Evolutionary conservation across 2,329 filamentous ascomycete species (phyloP).

Genomic region (Aspergillus udagawae): DNA sequence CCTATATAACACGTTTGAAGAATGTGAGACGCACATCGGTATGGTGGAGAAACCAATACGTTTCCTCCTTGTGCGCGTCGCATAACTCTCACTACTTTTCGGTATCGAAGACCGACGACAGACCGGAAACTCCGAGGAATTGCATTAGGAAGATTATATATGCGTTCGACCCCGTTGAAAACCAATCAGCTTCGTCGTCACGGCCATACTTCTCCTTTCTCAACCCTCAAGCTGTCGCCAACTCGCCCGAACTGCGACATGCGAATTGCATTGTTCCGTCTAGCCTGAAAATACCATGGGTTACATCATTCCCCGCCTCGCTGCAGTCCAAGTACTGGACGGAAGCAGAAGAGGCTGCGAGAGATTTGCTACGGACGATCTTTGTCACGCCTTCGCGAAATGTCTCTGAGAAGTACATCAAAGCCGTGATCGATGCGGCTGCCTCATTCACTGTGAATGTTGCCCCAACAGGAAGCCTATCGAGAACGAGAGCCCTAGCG

Average conservation of each 20-base stretch:
- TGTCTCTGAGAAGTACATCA: background rate
- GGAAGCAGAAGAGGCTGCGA: slow-evolving; percentile 6
- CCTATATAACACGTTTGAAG: background rate
- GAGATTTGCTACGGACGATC: background rate
- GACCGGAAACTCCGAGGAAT: too few relatives aligned
- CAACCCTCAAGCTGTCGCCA: background rate
- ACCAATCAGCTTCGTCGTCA: background rate
- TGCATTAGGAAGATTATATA: slow-evolving; percentile 1
- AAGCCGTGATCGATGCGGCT: slow-evolving; percentile 5
- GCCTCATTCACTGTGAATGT: slow-evolving; percentile 8
- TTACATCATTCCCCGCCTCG: slow-evolving; percentile 5
- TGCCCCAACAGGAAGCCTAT: slow-evolving; percentile 1
- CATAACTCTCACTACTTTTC: background rate
- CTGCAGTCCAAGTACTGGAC: slow-evolving; percentile 13
- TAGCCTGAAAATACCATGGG: slow-evolving; percentile 7
- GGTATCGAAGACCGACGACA: background rate
- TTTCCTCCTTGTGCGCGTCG: background rate
- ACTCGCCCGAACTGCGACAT: background rate
- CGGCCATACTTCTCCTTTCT: slow-evolving; percentile 3
- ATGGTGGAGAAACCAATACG: background rate
- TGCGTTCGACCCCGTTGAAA: slow-evolving; percentile 10
- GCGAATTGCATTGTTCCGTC: slow-evolving; percentile 6
- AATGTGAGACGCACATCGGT: background rate
- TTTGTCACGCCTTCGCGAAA: background rate
- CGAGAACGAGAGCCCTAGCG: slow-evolving; percentile 3